Base-by-base conservation (phyloP, 192 early-diverging fungal species). In the Backusella australiensis region DNA sequence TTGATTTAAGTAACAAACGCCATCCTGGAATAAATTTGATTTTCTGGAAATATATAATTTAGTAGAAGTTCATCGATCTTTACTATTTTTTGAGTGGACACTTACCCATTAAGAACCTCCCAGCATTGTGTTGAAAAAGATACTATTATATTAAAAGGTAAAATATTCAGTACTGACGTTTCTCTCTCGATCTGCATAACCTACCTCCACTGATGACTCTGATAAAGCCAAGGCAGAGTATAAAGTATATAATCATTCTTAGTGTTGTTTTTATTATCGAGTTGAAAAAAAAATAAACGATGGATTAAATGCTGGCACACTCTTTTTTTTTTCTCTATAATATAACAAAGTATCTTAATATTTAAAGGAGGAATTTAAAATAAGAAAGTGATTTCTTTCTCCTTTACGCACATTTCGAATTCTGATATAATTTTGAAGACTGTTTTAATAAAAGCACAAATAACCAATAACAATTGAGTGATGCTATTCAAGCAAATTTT, bases 121-220 rank as follows among this genome's bases (percentile, higher is more conserved):
- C 80, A 81, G 17, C 80, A 81, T 49, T 81, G 73, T 1, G 80
- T 81, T 6, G 73, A 34, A 49, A 78, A 77, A 7, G 77, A 71
- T 14, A 49, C 53, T 49, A 32, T 39, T 35, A 23, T 35, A 34
- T 6, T 12, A 23, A 6, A 69, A 44, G 15, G 34, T 4, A 26
- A 44, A 26, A 5, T 42, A 9, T 42, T 71, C 42, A 44, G 15
- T 44, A 44, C 15, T 21, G 52, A 26, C 21, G 4, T 38, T 9
- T 21, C 19, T 38, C 17, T 38, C 35, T 9, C 19, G 32, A 32
- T 21, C 34, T 69, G 21, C 0, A 38, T 38, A 11, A 19, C n/a
- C 6, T 69, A 69, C 67, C 67, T 38, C 67, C 35, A 69, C 41
- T 21, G n/a, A 69, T 21, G 1, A 6, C n/a, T 41, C n/a, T 36